Percentiles rank a stretch among this genome's conserved stretches.
Evolutionary conservation across 441 rosid genomes (phyloP).

Genomic region (Manihot esculenta): DNA sequence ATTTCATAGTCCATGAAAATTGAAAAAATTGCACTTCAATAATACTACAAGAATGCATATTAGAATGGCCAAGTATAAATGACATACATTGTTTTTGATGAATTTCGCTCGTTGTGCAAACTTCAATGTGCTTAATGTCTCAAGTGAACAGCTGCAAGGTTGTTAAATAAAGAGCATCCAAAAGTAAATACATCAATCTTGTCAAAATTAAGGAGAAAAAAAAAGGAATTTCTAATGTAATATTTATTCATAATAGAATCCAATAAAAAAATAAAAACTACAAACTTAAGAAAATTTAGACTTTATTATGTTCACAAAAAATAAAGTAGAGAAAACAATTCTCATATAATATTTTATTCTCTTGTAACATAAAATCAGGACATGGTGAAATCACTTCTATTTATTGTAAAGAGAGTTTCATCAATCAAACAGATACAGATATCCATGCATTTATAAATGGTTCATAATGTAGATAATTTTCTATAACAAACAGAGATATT

Average conservation of each 20-base stretch:
- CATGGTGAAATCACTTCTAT: no score
- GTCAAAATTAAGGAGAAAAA: not conserved
- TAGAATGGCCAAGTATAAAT: not conserved
- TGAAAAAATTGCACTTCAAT: no score
- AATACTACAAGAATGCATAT: no score
- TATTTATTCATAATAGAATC: not conserved
- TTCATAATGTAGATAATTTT: not conserved
- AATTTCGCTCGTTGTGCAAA: constrained; percentile 99
- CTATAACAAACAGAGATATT: not conserved
- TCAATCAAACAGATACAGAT: not conserved
- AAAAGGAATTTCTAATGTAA: not conserved
- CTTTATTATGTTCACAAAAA: no score
- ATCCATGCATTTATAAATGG: not conserved
- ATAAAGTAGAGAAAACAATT: no score
- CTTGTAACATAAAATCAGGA: no score
- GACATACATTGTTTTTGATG: constrained; percentile 87
- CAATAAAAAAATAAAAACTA: no score
- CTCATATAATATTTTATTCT: no score
- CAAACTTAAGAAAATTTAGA: no score
- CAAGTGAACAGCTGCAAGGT: constrained; percentile 80
- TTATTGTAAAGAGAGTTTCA: not conserved
- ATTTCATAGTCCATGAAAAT: not conserved
- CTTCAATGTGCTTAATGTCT: constrained; percentile 96
- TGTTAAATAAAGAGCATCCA: not conserved
- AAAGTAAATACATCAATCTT: not conserved